These are phyloP conservation scores for Pholiota conissans DNA, from an alignment of 768 basidiomycete species.

Conservation along the genomic window DNA sequence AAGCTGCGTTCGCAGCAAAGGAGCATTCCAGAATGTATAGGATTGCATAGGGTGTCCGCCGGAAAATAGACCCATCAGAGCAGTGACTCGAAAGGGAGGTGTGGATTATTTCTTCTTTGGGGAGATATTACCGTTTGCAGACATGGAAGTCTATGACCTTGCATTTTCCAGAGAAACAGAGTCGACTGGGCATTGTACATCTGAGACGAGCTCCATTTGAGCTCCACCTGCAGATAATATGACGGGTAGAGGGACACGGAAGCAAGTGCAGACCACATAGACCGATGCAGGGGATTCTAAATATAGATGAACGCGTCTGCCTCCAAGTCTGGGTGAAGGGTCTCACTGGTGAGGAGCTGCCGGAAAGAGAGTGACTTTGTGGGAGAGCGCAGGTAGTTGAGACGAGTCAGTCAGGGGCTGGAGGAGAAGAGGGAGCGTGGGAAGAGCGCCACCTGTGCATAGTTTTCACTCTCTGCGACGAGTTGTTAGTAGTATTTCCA, in stretches of 20 bases:
- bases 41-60: too few relatives aligned
- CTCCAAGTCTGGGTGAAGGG: not conserved
- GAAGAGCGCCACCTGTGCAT: slow-evolving; percentile 32
- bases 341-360: not conserved
- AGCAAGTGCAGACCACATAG: not conserved
- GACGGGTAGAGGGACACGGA: not conserved
- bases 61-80: too few relatives aligned
- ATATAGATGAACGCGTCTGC: not conserved
- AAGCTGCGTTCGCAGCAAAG: too few relatives aligned
- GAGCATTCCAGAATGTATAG: too few relatives aligned
- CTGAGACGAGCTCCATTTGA: too few relatives aligned
- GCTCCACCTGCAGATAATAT: not conserved
- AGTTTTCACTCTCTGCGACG: slow-evolving; percentile 41
- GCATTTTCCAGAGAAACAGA: too few relatives aligned
- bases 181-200: too few relatives aligned
- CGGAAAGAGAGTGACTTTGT: not conserved
- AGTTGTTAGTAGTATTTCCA: slow-evolving; percentile 47
- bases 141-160: too few relatives aligned
- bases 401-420: not conserved
- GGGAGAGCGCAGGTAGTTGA: not conserved
- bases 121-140: too few relatives aligned
- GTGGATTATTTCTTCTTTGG: too few relatives aligned
- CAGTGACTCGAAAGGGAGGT: too few relatives aligned
- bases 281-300: not conserved
- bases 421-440: slow-evolving; percentile 26